Percentiles rank a stretch among this genome's conserved stretches.
Evolutionary conservation across 257 asterid genomes (phyloP).

Genomic region (Verbascum thapsus): DNA sequence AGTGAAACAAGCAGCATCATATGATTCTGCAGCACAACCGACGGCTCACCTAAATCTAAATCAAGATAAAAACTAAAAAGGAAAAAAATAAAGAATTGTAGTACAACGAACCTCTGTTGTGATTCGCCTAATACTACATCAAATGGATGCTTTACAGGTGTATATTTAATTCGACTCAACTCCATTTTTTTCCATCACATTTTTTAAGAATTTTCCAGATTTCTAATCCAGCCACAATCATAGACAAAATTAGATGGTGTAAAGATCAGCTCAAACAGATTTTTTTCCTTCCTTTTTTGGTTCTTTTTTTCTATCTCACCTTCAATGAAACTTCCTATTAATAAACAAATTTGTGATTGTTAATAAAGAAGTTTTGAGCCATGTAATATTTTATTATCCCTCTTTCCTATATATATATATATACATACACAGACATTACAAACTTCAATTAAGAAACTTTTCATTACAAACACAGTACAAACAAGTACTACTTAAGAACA

Average conservation of each 20-base stretch:
- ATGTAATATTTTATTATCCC: too few species aligned
- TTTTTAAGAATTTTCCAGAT: too few species aligned
- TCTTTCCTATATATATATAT: too few species aligned
- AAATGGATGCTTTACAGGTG: slow-evolving; percentile 31
- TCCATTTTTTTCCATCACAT: too few species aligned
- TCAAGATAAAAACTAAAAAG: slow-evolving; percentile 28
- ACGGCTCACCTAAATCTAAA: slow-evolving; percentile 21
- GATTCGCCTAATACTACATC: slow-evolving; percentile 47
- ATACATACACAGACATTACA: background rate
- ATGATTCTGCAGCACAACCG: slow-evolving; percentile 6
- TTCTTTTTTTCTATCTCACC: background rate
- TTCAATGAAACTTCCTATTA: slow-evolving; percentile 23
- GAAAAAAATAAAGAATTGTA: slow-evolving; percentile 45
- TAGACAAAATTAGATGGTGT: too few species aligned
- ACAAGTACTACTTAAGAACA: slow-evolving; percentile 3
- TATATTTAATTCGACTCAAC: too few species aligned
- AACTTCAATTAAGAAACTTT: background rate
- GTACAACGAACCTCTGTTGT: slow-evolving; percentile 50
- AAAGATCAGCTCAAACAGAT: too few species aligned
- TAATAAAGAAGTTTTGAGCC: background rate
- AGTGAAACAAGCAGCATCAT: background rate
- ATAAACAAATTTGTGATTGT: background rate
- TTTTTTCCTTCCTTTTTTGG: too few species aligned
- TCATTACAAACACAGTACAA: background rate
- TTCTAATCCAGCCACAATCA: too few species aligned